A percentile compares a stretch with the other conserved stretches of the same genome.
These are phyloP conservation scores for Mortierella sp. DNA, from an alignment of 371 early-diverging fungal species.

Conservation along the genomic window DNA sequence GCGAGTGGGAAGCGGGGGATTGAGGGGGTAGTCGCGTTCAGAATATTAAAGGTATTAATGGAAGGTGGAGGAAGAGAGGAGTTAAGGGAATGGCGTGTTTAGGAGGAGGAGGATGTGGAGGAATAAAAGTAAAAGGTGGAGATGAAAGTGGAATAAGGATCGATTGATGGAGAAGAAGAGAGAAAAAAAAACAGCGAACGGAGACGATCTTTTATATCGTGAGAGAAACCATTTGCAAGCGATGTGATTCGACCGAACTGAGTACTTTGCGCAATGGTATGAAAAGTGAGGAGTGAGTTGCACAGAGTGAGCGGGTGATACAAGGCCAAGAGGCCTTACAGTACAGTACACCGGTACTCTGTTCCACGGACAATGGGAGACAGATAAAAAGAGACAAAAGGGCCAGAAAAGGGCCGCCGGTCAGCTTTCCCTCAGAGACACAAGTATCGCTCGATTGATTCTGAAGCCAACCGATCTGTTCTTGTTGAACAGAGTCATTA, in stretches of 20 bases:
- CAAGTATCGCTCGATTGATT: neutral
- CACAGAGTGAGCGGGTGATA: neutral
- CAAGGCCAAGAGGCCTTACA: neutral
- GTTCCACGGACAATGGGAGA: neutral
- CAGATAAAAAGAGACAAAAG: neutral
- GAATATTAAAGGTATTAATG: neutral
- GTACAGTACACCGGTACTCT: neutral
- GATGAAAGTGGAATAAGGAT: neutral
- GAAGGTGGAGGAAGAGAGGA: neutral
- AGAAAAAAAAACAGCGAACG: neutral
- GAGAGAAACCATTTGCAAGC: neutral
- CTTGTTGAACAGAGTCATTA: neutral
- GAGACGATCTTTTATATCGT: neutral
- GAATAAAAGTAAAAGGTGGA: neutral
- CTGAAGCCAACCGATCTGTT: neutral
- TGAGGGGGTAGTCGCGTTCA: neutral
- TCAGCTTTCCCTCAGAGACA: neutral
- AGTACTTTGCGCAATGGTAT: neutral
- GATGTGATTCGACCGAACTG: neutral
- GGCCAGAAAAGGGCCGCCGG: slow-evolving; percentile 13
- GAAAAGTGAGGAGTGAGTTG: no score
- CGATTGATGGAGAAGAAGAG: slow-evolving; percentile 2
- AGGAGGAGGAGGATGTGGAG: neutral
- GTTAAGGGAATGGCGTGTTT: neutral
- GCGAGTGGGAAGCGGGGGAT: no score